phyloP scores from a whole-genome alignment of 192 early-diverging fungal species.

The Entophlyctis luteolus region DNA sequence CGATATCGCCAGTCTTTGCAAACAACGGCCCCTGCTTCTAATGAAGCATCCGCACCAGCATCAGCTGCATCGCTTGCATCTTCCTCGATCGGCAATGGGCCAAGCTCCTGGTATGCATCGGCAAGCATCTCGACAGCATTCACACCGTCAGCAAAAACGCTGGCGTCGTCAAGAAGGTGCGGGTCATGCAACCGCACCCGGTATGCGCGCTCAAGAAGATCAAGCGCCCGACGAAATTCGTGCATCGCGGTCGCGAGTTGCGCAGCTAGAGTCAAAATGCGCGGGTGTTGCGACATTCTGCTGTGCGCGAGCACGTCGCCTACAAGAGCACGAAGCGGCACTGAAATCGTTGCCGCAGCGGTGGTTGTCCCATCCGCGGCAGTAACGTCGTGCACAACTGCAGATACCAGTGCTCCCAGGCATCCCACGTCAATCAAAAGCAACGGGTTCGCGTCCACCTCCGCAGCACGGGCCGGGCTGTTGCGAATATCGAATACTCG shows the following conservation, averaged over 20 bases:
- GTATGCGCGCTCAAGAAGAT: conserved; percentile 80
- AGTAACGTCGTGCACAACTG: conserved; percentile 41
- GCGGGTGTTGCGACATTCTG: too few relatives aligned
- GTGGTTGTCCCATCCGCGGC: conserved; percentile 35
- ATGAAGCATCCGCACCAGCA: background rate
- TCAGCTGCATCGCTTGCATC: conserved; percentile 36
- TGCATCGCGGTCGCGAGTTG: conserved; percentile 65
- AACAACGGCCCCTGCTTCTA: conserved; percentile 47
- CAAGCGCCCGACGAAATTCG: conserved; percentile 64
- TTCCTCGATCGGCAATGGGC: conserved; percentile 38
- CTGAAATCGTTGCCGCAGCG: too few relatives aligned
- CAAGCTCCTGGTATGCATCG: conserved; percentile 74
- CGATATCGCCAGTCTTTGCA: conserved; percentile 90
- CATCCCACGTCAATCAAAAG: conserved; percentile 74
- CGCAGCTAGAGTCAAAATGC: too few relatives aligned
- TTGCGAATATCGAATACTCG: conserved; percentile 73
- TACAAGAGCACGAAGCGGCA: too few relatives aligned
- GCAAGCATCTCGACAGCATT: conserved; percentile 69
- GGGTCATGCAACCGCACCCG: conserved; percentile 74
- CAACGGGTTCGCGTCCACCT: conserved; percentile 30
- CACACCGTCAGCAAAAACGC: conserved; percentile 69
- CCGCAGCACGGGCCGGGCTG: conserved; percentile 57
- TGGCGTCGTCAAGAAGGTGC: conserved; percentile 63
- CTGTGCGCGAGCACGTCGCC: too few relatives aligned
- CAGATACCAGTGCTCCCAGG: conserved; percentile 67